phyloP scores from a whole-genome alignment of 2,329 filamentous ascomycete genomes.

The Fusarium sp. region DNA sequence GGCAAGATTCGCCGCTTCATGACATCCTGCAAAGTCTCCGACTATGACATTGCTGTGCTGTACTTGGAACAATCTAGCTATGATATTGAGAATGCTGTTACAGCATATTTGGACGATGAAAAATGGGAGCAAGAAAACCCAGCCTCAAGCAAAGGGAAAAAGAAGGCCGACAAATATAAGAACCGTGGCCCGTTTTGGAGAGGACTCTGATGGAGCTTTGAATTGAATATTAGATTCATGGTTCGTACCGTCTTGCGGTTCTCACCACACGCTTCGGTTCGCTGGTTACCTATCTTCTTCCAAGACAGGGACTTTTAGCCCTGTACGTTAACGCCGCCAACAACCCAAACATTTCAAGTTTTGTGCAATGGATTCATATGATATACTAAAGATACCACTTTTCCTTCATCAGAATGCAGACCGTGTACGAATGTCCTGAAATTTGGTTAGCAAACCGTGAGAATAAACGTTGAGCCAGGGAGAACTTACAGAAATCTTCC shows the following conservation, averaged over 20 bases:
- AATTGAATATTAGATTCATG: slow-evolving; percentile 47
- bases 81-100: slow-evolving; percentile 72
- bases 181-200: slow-evolving; percentile 50
- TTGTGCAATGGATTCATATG: slow-evolving; percentile 45
- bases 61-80: slow-evolving; percentile 79
- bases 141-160: slow-evolving; percentile 34
- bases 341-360: slow-evolving; percentile 40
- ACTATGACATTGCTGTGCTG: slow-evolving; percentile 80
- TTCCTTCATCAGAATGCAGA: slow-evolving; percentile 64
- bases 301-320: slow-evolving; percentile 44
- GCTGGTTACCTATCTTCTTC: slow-evolving; percentile 43
- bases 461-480: not conserved
- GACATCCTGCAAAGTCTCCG: slow-evolving; percentile 80
- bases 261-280: slow-evolving; percentile 40
- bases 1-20: slow-evolving; percentile 80
- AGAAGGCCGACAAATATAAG: slow-evolving; percentile 47
- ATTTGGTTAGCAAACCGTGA: slow-evolving; percentile 39
- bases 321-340: slow-evolving; percentile 48
- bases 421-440: slow-evolving; percentile 68
- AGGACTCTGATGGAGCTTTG: slow-evolving; percentile 40
- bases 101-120: slow-evolving; percentile 76
- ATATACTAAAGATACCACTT: slow-evolving; percentile 42
- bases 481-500: slow-evolving; percentile 80
- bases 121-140: slow-evolving; percentile 79
- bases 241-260: slow-evolving; percentile 43